Conservation (phyloP, 2,329 filamentous ascomycete species). For the Diaporthe sp. region DNA sequence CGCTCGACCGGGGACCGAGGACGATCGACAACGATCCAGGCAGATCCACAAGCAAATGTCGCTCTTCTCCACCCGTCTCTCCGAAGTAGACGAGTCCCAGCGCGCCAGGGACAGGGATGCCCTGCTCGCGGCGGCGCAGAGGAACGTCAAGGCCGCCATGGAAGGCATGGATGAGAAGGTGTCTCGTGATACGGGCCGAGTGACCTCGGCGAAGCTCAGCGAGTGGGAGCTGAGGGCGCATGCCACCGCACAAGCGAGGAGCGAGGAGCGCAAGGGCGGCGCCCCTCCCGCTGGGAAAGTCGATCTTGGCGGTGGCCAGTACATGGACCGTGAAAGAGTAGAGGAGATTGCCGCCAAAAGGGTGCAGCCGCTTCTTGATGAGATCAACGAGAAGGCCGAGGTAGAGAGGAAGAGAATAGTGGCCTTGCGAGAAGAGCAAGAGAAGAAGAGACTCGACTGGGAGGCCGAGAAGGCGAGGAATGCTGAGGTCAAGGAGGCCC, state of each 20-base stretch:
- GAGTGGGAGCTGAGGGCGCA: constrained; percentile 85
- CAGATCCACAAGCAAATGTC: constrained; percentile 84
- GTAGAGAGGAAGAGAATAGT: constrained; percentile 75
- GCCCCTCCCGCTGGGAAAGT: constrained; percentile 65
- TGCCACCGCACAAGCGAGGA: constrained; percentile 73
- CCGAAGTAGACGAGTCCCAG: constrained; percentile 78
- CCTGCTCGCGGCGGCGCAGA: constrained; percentile 81
- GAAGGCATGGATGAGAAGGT: constrained; percentile 86
- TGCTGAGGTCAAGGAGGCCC: constrained; percentile 41
- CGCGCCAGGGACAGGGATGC: constrained; percentile 78
- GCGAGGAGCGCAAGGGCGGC: constrained; percentile 61
- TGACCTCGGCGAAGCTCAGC: constrained; percentile 73
- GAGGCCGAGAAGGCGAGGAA: constrained; percentile 63
- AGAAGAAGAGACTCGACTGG: constrained; percentile 71
- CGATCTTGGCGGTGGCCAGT: constrained; percentile 83
- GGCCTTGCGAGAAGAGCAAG: constrained; percentile 70
- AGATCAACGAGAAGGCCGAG: constrained; percentile 84
- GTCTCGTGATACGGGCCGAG: constrained; percentile 79
- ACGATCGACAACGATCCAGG: constrained; percentile 76
- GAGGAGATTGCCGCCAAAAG: constrained; percentile 81
- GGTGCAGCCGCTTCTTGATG: constrained; percentile 85
- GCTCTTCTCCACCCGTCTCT: constrained; percentile 74
- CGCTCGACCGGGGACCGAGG: constrained; percentile 45
- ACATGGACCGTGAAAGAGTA: constrained; percentile 81
- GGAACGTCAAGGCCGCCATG: constrained; percentile 84